phyloP scores from a whole-genome alignment of 208 protist species.

The Wallacemonas sp. region DNA sequence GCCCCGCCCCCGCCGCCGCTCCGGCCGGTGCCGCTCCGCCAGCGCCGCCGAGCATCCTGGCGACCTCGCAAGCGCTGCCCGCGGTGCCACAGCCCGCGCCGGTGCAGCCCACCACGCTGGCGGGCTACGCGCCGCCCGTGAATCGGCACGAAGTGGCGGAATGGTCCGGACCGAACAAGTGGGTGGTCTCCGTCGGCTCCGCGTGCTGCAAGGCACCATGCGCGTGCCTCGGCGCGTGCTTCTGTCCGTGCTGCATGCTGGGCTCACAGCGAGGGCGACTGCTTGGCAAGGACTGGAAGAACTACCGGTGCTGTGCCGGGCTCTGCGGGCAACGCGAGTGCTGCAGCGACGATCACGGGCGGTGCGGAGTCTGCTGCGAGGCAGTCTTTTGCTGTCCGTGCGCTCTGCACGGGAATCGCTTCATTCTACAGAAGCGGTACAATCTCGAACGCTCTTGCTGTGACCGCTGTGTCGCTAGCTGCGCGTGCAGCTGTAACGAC shows the following conservation, averaged over 20 bases:
- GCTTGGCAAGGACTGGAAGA: constrained; percentile 40
- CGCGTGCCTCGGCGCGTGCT: constrained; percentile 38
- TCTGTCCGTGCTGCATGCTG: constrained; percentile 55
- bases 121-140: not conserved
- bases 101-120: not conserved
- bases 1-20: not conserved
- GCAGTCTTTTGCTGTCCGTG: constrained; percentile 39
- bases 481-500: constrained; percentile 30
- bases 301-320: constrained; percentile 67
- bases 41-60: not conserved
- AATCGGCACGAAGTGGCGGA: not conserved
- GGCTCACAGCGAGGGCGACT: constrained; percentile 57
- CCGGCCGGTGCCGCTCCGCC: not conserved
- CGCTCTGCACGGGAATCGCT: constrained; percentile 62
- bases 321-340: constrained; percentile 36
- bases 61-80: not conserved
- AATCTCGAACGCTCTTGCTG: constrained; percentile 50
- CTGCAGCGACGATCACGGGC: constrained; percentile 24
- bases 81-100: not conserved
- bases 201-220: constrained; percentile 43
- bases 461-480: constrained; percentile 38
- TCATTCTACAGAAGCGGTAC: constrained; percentile 67
- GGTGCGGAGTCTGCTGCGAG: constrained; percentile 52
- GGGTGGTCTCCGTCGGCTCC: constrained; percentile 1
- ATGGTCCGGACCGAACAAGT: not conserved